Evolutionary conservation across 371 early-diverging fungal species (phyloP), one percentile per base, ranked within the genome.

Genomic region (Mitosporidium daphniae): DNA sequence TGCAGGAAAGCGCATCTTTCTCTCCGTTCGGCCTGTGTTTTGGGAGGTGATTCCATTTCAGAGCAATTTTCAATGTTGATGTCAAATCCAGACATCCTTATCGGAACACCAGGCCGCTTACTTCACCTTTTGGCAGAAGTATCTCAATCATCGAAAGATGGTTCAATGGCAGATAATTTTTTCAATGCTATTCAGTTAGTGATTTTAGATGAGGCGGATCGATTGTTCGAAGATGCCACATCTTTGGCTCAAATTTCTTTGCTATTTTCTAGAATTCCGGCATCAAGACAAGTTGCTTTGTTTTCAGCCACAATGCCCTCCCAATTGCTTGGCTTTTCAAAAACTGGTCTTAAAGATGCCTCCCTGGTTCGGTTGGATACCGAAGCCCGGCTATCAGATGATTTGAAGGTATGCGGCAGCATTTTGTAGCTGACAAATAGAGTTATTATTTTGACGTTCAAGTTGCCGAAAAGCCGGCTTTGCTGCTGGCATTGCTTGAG

Each of bases 71-170:
- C 56, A 8, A 54, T 62, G 44, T 50, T 91, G 28, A 73, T 78
- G 1, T 50, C 54, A 21, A 78, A 86, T 34, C 89, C 86, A 0
- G 86, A 93, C 43, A 68, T 86, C 30, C 43, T 95, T 27, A 61
- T 93, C 30, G 93, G 84, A 3, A 95, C 97, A 0, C 94, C 94
- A 2, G 94, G 91, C 38, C 70, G 97, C 42, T 45, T 93, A 25
- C 50, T 74, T 35, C 78, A 93, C 44, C 55, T 89, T 45, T 51
- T 72, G n/a, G 62, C 75, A 2, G 91, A 86, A 45, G 78, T 72
- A n/a, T n/a, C n/a, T n/a, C n/a, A n/a, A n/a, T n/a, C n/a, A n/a
- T n/a, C n/a, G n/a, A n/a, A n/a, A n/a, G n/a, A n/a, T n/a, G n/a
- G n/a, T n/a, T n/a, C n/a, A n/a, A n/a, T n/a, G n/a, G n/a, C n/a